phyloP scores from a whole-genome alignment of 2,329 filamentous ascomycete species.

The Aspergillus fumigatus region DNA sequence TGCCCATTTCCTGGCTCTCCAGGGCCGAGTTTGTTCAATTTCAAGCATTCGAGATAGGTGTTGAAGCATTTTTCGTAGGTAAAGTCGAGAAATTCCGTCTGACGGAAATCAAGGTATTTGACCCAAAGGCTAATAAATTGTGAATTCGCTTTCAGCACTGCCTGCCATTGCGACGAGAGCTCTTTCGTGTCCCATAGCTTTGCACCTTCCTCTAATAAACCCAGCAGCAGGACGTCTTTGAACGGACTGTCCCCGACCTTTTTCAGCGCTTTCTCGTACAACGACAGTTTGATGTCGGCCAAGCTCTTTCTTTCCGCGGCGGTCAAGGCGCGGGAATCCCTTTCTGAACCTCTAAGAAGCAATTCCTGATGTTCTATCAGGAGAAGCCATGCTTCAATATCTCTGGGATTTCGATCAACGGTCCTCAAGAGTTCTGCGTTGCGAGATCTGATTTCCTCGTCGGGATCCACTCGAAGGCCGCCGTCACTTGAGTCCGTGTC shows the following conservation, averaged over 20 bases:
- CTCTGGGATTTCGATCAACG: constrained; percentile 61
- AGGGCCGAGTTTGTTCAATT: constrained; percentile 27
- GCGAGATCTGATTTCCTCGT: constrained; percentile 41
- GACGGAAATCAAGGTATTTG: constrained; percentile 64
- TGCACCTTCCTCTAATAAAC: constrained; percentile 68
- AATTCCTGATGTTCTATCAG: constrained; percentile 74
- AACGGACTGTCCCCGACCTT: constrained; percentile 47
- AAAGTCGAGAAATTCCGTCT: constrained; percentile 64
- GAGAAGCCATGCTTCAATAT: constrained; percentile 69
- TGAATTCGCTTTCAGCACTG: constrained; percentile 53
- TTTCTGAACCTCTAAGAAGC: constrained; percentile 50
- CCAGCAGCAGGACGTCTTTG: constrained; percentile 59
- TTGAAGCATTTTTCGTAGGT: constrained; percentile 62
- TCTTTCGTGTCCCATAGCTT: constrained; percentile 66
- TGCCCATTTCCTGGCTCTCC: constrained; percentile 18
- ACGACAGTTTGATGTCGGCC: constrained; percentile 72
- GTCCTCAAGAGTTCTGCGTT: constrained; percentile 56
- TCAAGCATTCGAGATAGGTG: constrained; percentile 57
- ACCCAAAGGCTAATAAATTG: constrained; percentile 65
- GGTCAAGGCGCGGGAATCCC: constrained; percentile 41
- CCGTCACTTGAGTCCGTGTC: constrained; percentile 42
- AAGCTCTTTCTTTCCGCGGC: constrained; percentile 63
- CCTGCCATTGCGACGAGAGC: constrained; percentile 61
- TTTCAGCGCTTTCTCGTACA: constrained; percentile 72
- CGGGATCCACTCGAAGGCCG: constrained; percentile 31